These are phyloP conservation scores for Penicillium nordicum DNA, from an alignment of 2,329 filamentous ascomycete species.

Conservation along the genomic window DNA sequence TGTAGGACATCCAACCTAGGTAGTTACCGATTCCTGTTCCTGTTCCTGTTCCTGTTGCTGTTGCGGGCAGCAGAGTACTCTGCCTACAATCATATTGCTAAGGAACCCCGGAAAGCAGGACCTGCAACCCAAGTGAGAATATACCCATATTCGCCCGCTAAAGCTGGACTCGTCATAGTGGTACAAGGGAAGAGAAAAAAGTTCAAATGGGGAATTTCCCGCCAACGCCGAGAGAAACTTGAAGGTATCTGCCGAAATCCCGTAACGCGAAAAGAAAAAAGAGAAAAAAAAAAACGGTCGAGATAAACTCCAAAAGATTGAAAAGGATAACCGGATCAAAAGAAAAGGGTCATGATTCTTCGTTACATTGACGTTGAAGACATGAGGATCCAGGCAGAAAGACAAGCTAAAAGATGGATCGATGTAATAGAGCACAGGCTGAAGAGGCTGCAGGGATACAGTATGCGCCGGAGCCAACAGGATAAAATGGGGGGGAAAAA, in stretches of 20 bases:
- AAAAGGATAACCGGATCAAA: constrained; percentile 10
- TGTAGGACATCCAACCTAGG: not conserved
- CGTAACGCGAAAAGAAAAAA: constrained; percentile 6
- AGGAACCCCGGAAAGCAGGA: not conserved
- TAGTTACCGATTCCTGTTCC: not conserved
- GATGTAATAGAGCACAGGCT: constrained; percentile 11
- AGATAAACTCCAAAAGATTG: constrained; percentile 10
- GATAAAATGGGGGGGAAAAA: not conserved
- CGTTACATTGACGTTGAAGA: constrained; percentile 39
- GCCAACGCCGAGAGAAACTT: constrained; percentile 2
- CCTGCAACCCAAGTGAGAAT: not conserved
- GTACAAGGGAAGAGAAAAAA: constrained; percentile 3
- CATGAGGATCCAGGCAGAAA: constrained; percentile 25
- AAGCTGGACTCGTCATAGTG: constrained; percentile 1
- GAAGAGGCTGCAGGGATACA: constrained; percentile 13
- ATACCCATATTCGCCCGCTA: not conserved
- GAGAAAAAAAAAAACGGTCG: constrained; percentile 6
- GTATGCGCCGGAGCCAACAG: constrained; percentile 17
- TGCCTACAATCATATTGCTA: not conserved
- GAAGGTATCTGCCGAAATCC: constrained; percentile 1
- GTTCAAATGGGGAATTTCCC: constrained; percentile 1
- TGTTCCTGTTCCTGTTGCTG: not conserved
- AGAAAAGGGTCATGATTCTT: constrained; percentile 36
- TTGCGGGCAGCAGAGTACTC: not conserved
- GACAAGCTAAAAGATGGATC: constrained; percentile 25